These are phyloP conservation scores for Waltiozyma sp. DNA, from an alignment of 1,139 yeast genomes.

Conservation along the genomic window DNA sequence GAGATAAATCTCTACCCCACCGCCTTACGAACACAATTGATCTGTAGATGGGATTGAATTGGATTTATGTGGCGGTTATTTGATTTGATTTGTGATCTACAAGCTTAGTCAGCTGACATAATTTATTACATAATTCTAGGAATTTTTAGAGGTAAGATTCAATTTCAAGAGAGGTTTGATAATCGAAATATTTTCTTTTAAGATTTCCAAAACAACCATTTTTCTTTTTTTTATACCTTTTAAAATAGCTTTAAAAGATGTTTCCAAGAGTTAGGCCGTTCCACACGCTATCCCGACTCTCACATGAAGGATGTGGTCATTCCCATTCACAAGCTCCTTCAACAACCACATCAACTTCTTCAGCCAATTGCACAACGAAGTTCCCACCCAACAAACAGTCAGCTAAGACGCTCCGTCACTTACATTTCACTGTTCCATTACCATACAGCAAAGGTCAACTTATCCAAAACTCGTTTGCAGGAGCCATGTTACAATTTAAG, in stretches of 20 bases:
- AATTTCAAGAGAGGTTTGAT: too few relatives aligned
- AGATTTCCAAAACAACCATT: too few relatives aligned
- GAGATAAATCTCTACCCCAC: too few relatives aligned
- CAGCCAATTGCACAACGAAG: constrained; percentile 2
- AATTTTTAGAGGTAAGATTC: too few relatives aligned
- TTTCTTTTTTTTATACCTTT: neutral
- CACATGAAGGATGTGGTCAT: neutral
- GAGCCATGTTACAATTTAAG: constrained; percentile 54
- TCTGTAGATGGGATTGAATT: too few relatives aligned
- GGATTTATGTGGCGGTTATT: too few relatives aligned
- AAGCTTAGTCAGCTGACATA: too few relatives aligned
- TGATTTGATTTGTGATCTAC: too few relatives aligned
- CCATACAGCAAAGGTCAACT: constrained; percentile 48
- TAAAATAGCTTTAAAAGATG: neutral
- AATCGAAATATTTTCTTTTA: too few relatives aligned
- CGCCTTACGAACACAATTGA: too few relatives aligned
- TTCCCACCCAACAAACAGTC: constrained; percentile 21
- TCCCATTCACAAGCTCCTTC: neutral
- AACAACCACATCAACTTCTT: neutral
- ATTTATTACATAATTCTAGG: too few relatives aligned
- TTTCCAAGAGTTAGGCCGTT: neutral
- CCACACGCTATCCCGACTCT: neutral
- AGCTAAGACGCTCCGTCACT: constrained; percentile 39
- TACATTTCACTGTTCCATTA: constrained; percentile 47
- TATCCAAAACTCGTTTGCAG: constrained; percentile 52